These are phyloP conservation scores for Auricularia sp. DNA, from an alignment of 768 basidiomycete genomes.

Conservation along the genomic window DNA sequence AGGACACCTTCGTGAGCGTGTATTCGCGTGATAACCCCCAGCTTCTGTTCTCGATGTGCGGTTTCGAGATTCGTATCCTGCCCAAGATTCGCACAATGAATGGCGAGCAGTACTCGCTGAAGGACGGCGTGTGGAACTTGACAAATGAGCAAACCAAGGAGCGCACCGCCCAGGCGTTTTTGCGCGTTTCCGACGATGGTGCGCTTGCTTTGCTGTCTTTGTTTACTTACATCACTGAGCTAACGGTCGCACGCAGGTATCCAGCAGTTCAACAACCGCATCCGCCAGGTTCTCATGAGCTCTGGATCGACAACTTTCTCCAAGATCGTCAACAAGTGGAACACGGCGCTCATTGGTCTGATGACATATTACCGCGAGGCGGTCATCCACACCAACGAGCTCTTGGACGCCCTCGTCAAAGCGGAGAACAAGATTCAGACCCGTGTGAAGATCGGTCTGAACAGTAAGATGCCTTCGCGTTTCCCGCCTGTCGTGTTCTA, in stretches of 20 bases:
- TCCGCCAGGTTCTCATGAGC: conserved; percentile 94
- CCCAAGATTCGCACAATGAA: conserved; percentile 93
- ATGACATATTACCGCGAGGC: conserved; percentile 99
- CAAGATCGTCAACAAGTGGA: conserved; percentile 99
- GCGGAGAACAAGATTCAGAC: conserved; percentile 99
- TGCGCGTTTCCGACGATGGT: conserved; percentile 95
- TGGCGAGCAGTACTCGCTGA: conserved; percentile 93
- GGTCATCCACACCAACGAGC: conserved; percentile 93
- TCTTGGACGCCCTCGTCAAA: conserved; percentile 92
- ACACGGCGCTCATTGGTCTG: conserved; percentile 86
- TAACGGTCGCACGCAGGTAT: conserved; percentile 41
- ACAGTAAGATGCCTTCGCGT: conserved; percentile 99
- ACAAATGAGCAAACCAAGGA: conserved; percentile 97
- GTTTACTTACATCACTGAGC: conserved; percentile 4
- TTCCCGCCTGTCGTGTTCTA: conserved; percentile 97
- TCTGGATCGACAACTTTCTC: conserved; percentile 98
- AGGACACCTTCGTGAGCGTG: conserved; percentile 93
- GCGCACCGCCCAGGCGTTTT: conserved; percentile 93
- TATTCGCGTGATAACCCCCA: conserved; percentile 98
- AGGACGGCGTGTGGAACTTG: conserved; percentile 93
- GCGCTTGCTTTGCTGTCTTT: conserved; percentile 7
- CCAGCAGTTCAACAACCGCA: conserved; percentile 95
- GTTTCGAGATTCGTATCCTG: conserved; percentile 96
- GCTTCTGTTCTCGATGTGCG: conserved; percentile 94
- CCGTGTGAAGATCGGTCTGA: conserved; percentile 97